phyloP scores from a whole-genome alignment of 352 stramenopile species.

The Pythium diclinum region DNA sequence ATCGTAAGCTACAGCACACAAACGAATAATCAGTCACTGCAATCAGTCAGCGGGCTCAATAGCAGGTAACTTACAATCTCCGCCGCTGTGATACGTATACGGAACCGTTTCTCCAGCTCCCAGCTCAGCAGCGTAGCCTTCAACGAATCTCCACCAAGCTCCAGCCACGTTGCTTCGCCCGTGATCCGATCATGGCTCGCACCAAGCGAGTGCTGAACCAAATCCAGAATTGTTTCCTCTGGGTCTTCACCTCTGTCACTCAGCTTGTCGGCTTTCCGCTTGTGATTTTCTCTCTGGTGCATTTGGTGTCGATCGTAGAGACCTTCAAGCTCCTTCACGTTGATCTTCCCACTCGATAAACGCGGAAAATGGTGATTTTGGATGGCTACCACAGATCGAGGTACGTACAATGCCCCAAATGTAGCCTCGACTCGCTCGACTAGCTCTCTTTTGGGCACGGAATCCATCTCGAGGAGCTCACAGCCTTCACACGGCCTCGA shows the following conservation, averaged over 20 bases:
- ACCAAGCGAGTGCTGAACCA: conserved; percentile 2
- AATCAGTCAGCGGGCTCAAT: neutral
- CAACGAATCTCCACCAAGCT: conserved; percentile 55
- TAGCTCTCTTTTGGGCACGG: conserved; percentile 14
- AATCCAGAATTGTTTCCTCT: neutral
- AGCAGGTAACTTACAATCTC: conserved; percentile 22
- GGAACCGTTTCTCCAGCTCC: conserved; percentile 32
- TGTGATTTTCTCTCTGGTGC: neutral
- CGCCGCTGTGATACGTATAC: conserved; percentile 17
- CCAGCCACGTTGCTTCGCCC: conserved; percentile 28
- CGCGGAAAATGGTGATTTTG: conserved; percentile 20
- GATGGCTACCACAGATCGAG: conserved; percentile 26
- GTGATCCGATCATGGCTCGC: neutral
- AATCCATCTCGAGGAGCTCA: conserved; percentile 10
- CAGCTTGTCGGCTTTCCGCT: neutral
- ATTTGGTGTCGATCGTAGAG: conserved; percentile 7
- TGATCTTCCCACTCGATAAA: conserved; percentile 44
- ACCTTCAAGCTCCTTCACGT: conserved; percentile 22
- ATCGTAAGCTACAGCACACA: neutral
- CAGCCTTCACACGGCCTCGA: neutral
- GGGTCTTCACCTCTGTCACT: neutral
- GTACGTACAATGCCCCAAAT: conserved; percentile 34
- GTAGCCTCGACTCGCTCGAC: conserved; percentile 31
- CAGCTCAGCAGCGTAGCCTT: conserved; percentile 45
- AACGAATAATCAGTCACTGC: neutral